phyloP scores from a whole-genome alignment of 23 red algal genomes.

The Gracilaria domingensis region DNA sequence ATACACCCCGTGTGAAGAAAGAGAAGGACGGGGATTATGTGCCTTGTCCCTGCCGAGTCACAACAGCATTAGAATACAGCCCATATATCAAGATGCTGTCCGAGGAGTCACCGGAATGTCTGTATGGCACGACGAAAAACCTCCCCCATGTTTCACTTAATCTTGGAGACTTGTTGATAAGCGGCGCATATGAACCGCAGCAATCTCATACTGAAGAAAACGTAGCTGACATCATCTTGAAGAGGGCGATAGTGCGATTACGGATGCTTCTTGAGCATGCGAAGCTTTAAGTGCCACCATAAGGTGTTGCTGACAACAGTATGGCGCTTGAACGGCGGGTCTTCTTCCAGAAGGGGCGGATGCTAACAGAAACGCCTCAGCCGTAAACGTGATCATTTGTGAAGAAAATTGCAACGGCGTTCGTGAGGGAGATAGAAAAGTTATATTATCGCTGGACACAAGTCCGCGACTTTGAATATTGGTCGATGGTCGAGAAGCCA shows the following conservation, averaged over 20 bases:
- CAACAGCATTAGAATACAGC: neutral
- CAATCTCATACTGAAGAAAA: neutral
- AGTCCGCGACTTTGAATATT: neutral
- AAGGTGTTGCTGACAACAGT: neutral
- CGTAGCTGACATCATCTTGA: neutral
- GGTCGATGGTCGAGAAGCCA: neutral
- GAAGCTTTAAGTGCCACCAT: neutral
- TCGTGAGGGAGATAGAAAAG: neutral
- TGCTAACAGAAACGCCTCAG: neutral
- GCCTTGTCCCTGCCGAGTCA: neutral
- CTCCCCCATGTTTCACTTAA: neutral
- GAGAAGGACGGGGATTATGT: neutral
- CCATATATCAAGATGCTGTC: neutral
- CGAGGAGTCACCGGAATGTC: neutral
- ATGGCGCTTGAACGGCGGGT: neutral
- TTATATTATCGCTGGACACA: constrained; percentile 23
- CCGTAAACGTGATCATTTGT: neutral
- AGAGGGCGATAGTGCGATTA: neutral
- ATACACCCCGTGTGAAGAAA: neutral
- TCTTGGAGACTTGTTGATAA: neutral
- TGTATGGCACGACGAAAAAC: neutral
- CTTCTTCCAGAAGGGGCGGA: neutral
- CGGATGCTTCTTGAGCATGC: constrained; percentile 3
- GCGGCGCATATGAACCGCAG: neutral
- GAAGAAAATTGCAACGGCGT: constrained; percentile 19